phyloP scores from a whole-genome alignment of 2,329 filamentous ascomycete species.

The Dothideomycetes sp. region DNA sequence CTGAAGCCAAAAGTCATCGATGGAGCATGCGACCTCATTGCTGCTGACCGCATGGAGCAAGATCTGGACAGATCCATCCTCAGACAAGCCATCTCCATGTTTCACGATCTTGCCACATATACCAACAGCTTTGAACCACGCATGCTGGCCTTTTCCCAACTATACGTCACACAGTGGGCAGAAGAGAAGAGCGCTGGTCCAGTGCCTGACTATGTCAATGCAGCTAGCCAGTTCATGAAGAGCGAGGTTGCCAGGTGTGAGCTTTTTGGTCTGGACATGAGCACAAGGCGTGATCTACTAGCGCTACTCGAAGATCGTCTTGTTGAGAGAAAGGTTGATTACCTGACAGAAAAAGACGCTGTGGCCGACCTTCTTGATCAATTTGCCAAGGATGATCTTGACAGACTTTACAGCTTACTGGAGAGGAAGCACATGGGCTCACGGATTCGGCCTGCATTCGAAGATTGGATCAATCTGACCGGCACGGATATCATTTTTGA shows the following conservation, averaged over 20 bases:
- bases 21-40: slow-evolving; percentile 67
- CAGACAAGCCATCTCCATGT: slow-evolving; percentile 49
- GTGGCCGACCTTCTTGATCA: slow-evolving; percentile 63
- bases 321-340: slow-evolving; percentile 53
- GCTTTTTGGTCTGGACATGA: slow-evolving; percentile 68
- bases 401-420: slow-evolving; percentile 67
- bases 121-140: slow-evolving; percentile 65
- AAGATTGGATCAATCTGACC: slow-evolving; percentile 63
- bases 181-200: slow-evolving; percentile 50
- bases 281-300: slow-evolving; percentile 68
- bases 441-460: slow-evolving; percentile 62
- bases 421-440: slow-evolving; percentile 59
- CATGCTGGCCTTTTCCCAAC: slow-evolving; percentile 56
- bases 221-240: slow-evolving; percentile 57
- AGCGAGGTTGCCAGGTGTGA: slow-evolving; percentile 69
- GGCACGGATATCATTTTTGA: slow-evolving; percentile 73
- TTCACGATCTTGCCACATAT: slow-evolving; percentile 7
- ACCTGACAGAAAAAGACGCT: slow-evolving; percentile 35
- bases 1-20: slow-evolving; percentile 46
- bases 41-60: slow-evolving; percentile 53
- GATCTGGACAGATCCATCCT: slow-evolving; percentile 53
- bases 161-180: slow-evolving; percentile 61
- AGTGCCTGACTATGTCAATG: slow-evolving; percentile 65
- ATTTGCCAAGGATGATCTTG: slow-evolving; percentile 58
- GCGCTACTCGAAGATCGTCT: slow-evolving; percentile 61